These are phyloP conservation scores for Corylus avellana DNA, from an alignment of 306 rosid species.

Conservation along the genomic window DNA sequence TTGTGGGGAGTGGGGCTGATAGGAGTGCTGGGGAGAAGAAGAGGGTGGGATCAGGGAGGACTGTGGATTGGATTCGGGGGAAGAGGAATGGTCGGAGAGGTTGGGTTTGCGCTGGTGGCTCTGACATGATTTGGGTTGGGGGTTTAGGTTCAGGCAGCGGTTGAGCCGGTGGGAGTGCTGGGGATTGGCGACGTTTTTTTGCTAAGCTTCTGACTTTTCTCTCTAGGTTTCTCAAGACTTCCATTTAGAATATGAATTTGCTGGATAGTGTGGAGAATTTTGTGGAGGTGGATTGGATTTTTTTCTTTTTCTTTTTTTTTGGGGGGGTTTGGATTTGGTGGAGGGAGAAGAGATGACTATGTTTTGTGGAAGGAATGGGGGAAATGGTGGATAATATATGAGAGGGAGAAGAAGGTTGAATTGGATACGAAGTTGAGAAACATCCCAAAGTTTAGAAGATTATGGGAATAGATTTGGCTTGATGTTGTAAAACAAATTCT, in stretches of 20 bases:
- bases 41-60: constrained; percentile 71
- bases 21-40: too few relatives aligned
- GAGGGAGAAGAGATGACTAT: too few relatives aligned
- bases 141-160: not conserved
- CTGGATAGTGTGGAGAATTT: constrained; percentile 37
- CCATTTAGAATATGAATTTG: not conserved
- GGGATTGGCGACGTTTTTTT: not conserved
- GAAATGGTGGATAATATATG: not conserved
- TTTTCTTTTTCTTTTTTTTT: too few relatives aligned
- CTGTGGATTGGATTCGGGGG: constrained; percentile 59
- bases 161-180: constrained; percentile 5
- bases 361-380: constrained; percentile 42
- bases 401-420: too few relatives aligned
- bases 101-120: not conserved
- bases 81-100: constrained; percentile 44
- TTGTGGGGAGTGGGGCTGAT: constrained; percentile 45
- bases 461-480: too few relatives aligned
- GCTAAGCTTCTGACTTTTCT: too few relatives aligned
- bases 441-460: too few relatives aligned
- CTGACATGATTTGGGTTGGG: not conserved
- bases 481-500: too few relatives aligned
- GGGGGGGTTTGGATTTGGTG: too few relatives aligned
- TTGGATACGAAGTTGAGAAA: too few relatives aligned
- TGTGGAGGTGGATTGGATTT: constrained; percentile 33
- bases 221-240: too few relatives aligned